Evolutionary conservation across 306 rosid genomes (phyloP).

Genomic region (Trichosanthes cucumerina): DNA sequence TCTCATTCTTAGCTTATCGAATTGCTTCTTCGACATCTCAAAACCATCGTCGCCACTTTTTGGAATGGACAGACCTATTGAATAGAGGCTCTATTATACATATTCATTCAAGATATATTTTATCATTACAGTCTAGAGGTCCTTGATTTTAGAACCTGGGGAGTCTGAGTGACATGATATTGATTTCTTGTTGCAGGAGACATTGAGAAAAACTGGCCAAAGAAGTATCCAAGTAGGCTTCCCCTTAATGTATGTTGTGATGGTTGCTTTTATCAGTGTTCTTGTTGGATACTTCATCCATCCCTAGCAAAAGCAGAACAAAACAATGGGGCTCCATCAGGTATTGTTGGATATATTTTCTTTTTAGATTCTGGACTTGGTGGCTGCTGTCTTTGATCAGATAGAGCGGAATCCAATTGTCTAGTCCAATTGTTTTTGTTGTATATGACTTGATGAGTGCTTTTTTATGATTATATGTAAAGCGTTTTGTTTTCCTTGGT

Average conservation of each 20-base stretch:
- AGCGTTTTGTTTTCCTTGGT: background rate
- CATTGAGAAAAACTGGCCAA: slow-evolving; percentile 33
- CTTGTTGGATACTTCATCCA: slow-evolving; percentile 59
- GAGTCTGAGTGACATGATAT: background rate
- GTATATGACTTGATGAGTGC: background rate
- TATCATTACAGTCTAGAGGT: background rate
- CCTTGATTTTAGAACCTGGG: background rate
- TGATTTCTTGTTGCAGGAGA: slow-evolving; percentile 40
- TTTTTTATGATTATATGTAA: background rate
- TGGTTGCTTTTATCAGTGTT: slow-evolving; percentile 59
- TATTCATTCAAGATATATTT: background rate
- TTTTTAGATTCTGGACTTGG: background rate
- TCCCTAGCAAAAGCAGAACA: slow-evolving; percentile 17
- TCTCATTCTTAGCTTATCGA: background rate
- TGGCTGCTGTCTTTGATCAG: background rate
- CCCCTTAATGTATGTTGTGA: slow-evolving; percentile 59
- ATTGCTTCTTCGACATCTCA: background rate
- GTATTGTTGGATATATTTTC: background rate
- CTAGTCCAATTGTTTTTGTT: background rate
- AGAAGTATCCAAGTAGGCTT: slow-evolving; percentile 48
- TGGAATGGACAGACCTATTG: background rate
- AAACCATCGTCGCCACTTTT: background rate
- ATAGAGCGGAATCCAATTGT: background rate
- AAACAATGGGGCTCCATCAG: background rate
- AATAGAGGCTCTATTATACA: background rate